Conservation (phyloP, 139 green algal genomes). For the Picochlorum sp. region DNA sequence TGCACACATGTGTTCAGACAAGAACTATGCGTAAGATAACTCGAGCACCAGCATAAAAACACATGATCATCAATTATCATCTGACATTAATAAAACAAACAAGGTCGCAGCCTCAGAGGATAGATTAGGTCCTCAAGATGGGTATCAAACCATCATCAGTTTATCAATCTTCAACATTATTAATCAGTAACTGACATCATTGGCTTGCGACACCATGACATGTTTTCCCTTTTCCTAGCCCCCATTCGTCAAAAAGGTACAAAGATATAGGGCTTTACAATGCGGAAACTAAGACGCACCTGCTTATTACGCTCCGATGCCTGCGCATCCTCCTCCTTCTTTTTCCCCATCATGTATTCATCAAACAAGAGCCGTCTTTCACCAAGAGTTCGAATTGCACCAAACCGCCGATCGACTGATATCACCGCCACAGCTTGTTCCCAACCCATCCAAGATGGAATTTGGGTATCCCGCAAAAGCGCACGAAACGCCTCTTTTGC, state of each 20-base stretch:
- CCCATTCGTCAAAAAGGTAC: background rate
- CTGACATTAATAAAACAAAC: background rate
- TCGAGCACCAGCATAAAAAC: background rate
- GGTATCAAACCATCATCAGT: background rate
- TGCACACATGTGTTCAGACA: background rate
- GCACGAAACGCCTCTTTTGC: slow-evolving; percentile 87
- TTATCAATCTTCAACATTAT: slow-evolving; percentile 1
- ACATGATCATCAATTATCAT: background rate
- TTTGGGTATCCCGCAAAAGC: slow-evolving; percentile 57
- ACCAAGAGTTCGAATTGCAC: slow-evolving; percentile 71
- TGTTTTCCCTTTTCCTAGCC: too few relatives aligned
- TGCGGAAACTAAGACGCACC: background rate
- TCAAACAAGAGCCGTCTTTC: slow-evolving; percentile 89
- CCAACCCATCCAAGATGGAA: slow-evolving; percentile 55
- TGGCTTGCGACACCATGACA: background rate
- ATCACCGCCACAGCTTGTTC: slow-evolving; percentile 68
- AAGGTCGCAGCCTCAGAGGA: background rate
- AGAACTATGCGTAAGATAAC: background rate
- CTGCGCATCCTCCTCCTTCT: slow-evolving; percentile 72
- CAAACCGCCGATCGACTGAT: slow-evolving; percentile 61
- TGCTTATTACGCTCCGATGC: slow-evolving; percentile 23
- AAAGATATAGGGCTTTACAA: background rate
- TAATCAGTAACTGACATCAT: background rate
- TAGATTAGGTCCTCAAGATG: background rate
- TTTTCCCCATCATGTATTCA: slow-evolving; percentile 63